Conservation (phyloP, 2,329 filamentous ascomycete genomes). For the Celoporthe dispersa region DNA sequence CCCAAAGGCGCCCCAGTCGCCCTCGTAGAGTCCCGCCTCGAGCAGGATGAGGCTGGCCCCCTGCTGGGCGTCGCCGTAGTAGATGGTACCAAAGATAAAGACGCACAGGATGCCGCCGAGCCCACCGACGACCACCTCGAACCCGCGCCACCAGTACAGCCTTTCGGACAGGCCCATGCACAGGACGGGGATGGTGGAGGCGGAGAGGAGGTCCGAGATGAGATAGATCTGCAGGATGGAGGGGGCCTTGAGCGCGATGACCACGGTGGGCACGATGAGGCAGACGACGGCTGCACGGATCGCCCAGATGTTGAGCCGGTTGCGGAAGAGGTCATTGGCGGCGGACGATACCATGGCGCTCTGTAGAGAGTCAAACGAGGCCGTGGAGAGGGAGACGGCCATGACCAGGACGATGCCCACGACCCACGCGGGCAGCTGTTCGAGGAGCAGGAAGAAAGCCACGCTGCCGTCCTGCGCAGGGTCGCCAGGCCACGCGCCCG, state of each 20-base stretch:
- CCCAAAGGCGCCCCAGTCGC: constrained; percentile 83
- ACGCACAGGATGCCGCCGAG: constrained; percentile 78
- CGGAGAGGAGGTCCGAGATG: constrained; percentile 79
- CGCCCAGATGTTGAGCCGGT: constrained; percentile 75
- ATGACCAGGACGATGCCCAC: constrained; percentile 81
- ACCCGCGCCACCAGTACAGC: constrained; percentile 76
- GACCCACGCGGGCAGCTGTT: constrained; percentile 77
- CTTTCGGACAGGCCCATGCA: constrained; percentile 71
- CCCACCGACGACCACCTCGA: constrained; percentile 79
- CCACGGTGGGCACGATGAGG: constrained; percentile 74
- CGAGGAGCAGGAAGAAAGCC: constrained; percentile 76
- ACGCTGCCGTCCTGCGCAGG: constrained; percentile 65
- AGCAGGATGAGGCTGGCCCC: constrained; percentile 73
- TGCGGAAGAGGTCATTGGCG: constrained; percentile 84
- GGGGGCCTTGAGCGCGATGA: constrained; percentile 74
- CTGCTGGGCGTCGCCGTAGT: constrained; percentile 68
- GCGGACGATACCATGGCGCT: constrained; percentile 84
- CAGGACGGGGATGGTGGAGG: constrained; percentile 75
- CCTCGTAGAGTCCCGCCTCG: constrained; percentile 72
- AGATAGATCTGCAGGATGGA: constrained; percentile 81
- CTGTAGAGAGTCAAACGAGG: constrained; percentile 80
- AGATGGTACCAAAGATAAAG: constrained; percentile 80
- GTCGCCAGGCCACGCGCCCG: constrained; percentile 70
- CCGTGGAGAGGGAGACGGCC: constrained; percentile 75
- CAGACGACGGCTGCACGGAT: constrained; percentile 72